Evolutionary conservation across 2,329 filamentous ascomycete species (phyloP), one percentile per base, ranked within the genome.

Genomic region (Sarocladiaceae sp.): DNA sequence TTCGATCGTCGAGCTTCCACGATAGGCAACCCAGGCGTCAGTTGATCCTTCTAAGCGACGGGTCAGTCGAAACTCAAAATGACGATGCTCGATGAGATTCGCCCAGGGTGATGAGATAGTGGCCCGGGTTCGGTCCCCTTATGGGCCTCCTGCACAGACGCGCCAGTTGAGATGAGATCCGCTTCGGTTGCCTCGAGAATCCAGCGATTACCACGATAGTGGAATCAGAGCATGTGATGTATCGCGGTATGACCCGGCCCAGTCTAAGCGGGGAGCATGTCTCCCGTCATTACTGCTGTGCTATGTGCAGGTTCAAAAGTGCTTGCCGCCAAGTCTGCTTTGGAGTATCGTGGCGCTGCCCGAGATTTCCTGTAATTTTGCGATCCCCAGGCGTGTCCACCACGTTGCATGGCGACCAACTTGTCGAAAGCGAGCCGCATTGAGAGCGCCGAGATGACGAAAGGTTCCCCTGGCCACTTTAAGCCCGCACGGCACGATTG

Each of bases 21-120:
- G 34, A 39, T 39, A 39, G 34, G 34, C 23, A 39, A 39, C 12
- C 34, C n/a, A 39, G 34, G 20, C 34, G 34, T 21, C 23, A 23
- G 7, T 7, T n/a, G 20, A 39, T 23, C 19, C 34, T 13, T 23
- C 16, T n/a, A 13, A 21, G 13, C 34, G n/a, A n/a, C n/a, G n/a
- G n/a, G n/a, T n/a, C n/a, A n/a, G n/a, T n/a, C n/a, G n/a, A n/a
- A n/a, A n/a, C n/a, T n/a, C n/a, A n/a, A n/a, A n/a, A n/a, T n/a
- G n/a, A n/a, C n/a, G n/a, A n/a, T n/a, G n/a, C n/a, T n/a, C n/a
- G n/a, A n/a, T n/a, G n/a, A n/a, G n/a, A n/a, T n/a, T n/a, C n/a
- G 16, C 9, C 33, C 21, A 19, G 33, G 33, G 33, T 35, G 33
- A 35, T 20, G 7, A n/a, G 18, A 33, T 33, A 15, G 6, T 23